phyloP scores from a whole-genome alignment of 2,329 filamentous ascomycete genomes.

The Helminthosporium solani region DNA sequence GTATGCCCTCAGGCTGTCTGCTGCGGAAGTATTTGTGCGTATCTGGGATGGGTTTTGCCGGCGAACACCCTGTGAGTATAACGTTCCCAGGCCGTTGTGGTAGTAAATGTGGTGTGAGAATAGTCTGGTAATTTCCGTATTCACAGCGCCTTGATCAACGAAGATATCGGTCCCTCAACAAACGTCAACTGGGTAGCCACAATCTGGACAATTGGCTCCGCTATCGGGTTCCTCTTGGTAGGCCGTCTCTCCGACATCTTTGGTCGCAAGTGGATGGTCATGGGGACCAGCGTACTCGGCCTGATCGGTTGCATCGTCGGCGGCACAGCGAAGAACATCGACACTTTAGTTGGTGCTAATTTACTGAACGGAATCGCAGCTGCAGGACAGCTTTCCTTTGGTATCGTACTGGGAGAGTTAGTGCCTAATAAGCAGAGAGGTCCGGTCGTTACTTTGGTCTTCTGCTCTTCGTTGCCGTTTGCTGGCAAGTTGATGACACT shows the following conservation, averaged over 20 bases:
- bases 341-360: conserved; percentile 34
- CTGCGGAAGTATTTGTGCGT: conserved; percentile 26
- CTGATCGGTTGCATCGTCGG: conserved; percentile 31
- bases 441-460: conserved; percentile 22
- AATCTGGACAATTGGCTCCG: conserved; percentile 25
- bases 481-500: conserved; percentile 23
- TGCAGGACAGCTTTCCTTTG: conserved; percentile 30
- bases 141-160: conserved; percentile 22
- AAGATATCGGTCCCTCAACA: conserved; percentile 27
- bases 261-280: conserved; percentile 27
- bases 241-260: conserved; percentile 29
- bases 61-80: conserved; percentile 28
- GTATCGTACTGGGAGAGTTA: conserved; percentile 28
- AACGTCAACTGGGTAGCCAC: conserved; percentile 33
- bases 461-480: conserved; percentile 25
- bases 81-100: no score
- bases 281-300: conserved; percentile 20
- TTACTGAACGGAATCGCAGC: conserved; percentile 29
- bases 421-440: conserved; percentile 43
- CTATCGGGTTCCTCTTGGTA: conserved; percentile 25
- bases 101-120: no score
- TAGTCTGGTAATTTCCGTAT: not conserved
- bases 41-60: conserved; percentile 32
- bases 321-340: conserved; percentile 29
- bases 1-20: conserved; percentile 22